Conservation (phyloP, 164 flowering plant genomes). For the Hamamelis virginiana region DNA sequence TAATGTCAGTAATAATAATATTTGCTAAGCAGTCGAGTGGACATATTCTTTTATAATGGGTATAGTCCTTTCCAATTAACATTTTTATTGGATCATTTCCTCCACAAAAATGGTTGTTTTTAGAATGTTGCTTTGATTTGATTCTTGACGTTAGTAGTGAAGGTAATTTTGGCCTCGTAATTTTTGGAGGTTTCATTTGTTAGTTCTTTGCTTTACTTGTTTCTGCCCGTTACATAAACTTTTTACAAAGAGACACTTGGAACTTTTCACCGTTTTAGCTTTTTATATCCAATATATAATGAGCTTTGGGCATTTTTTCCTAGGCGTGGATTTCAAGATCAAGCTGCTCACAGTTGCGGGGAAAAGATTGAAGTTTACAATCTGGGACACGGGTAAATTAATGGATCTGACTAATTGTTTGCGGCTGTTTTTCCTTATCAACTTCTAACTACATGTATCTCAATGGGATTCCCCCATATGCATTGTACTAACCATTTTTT, state of each 20-base stretch:
- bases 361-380: conserved; percentile 74
- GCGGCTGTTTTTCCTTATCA: background rate
- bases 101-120: too few relatives aligned
- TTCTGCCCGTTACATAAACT: background rate
- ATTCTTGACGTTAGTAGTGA: too few relatives aligned
- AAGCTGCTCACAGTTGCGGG: conserved; percentile 55
- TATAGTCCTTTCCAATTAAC: too few relatives aligned
- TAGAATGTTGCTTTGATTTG: too few relatives aligned
- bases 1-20: too few relatives aligned
- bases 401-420: background rate
- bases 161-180: too few relatives aligned
- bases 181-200: too few relatives aligned
- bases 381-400: conserved; percentile 82
- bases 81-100: too few relatives aligned
- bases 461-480: background rate
- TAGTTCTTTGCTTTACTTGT: too few relatives aligned
- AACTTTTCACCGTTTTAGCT: background rate
- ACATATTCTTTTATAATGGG: too few relatives aligned
- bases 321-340: conserved; percentile 82
- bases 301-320: background rate
- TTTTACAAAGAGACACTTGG: background rate
- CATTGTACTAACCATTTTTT: background rate
- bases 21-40: too few relatives aligned
- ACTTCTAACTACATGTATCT: background rate
- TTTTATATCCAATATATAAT: background rate